These are phyloP conservation scores for Coemansia sp. DNA, from an alignment of 192 early-diverging fungal genomes.

Conservation along the genomic window DNA sequence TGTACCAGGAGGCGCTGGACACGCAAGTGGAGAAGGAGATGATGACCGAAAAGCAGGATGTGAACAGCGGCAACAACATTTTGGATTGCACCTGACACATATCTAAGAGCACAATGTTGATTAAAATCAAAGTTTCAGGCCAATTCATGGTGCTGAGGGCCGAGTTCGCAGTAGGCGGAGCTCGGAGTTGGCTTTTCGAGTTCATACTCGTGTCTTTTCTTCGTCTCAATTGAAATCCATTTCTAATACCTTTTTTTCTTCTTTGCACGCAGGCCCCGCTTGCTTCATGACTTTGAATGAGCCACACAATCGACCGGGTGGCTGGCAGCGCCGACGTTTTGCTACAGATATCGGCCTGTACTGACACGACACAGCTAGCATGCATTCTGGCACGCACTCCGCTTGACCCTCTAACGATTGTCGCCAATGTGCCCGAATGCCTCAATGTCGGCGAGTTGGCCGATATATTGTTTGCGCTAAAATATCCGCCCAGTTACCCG, in stretches of 20 bases:
- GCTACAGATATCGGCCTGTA: slow-evolving; percentile 15
- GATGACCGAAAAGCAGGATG: slow-evolving; percentile 34
- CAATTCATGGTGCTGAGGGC: no score
- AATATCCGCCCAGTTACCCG: neutral
- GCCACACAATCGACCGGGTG: neutral
- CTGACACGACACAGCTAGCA: neutral
- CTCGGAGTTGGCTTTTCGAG: no score
- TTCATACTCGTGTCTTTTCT: no score
- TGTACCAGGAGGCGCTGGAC: slow-evolving; percentile 49
- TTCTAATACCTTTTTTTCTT: no score
- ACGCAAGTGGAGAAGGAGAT: slow-evolving; percentile 35
- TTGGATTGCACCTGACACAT: slow-evolving; percentile 35
- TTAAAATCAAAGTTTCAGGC: no score
- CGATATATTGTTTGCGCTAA: neutral
- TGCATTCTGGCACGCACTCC: neutral
- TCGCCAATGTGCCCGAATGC: slow-evolving; percentile 21
- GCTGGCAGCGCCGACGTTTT: neutral
- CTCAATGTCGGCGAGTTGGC: slow-evolving; percentile 11
- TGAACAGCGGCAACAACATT: slow-evolving; percentile 48
- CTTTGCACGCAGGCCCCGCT: no score
- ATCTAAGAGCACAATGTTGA: neutral
- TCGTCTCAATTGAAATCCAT: no score
- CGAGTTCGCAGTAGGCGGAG: no score
- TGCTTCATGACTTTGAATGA: no score
- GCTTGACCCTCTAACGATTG: slow-evolving; percentile 7